Evolutionary conservation across 2,329 filamentous ascomycete species (phyloP).

Genomic region (Esteya vermicola): DNA sequence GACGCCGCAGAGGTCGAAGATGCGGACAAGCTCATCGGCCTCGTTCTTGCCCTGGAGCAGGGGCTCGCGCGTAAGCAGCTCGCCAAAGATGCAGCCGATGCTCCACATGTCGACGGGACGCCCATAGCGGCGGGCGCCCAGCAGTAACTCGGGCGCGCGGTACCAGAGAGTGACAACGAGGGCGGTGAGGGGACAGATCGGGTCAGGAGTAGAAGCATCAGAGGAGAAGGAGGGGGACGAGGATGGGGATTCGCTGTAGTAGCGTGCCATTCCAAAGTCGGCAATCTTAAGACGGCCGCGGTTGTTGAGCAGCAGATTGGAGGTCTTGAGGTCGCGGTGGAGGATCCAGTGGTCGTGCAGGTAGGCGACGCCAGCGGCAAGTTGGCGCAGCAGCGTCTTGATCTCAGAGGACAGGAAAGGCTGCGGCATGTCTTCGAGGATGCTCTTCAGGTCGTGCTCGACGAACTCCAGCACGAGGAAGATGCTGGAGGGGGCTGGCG

Average conservation of each 20-base stretch:
- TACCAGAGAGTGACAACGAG: constrained; percentile 98
- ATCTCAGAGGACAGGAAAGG: constrained; percentile 86
- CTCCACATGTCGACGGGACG: constrained; percentile 86
- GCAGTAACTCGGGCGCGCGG: constrained; percentile 75
- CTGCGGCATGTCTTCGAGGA: constrained; percentile 88
- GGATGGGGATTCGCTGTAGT: constrained; percentile 44
- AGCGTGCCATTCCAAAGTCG: constrained; percentile 95
- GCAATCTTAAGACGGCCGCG: constrained; percentile 89
- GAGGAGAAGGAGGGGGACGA: constrained; percentile 32
- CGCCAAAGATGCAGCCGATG: constrained; percentile 88
- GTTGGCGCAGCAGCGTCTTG: constrained; percentile 77
- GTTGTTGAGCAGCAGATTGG: constrained; percentile 89
- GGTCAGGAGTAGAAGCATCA: too few species aligned
- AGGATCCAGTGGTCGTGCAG: constrained; percentile 85
- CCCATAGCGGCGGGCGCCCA: constrained; percentile 65
- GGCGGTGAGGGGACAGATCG: constrained; percentile 59
- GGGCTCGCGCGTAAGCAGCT: constrained; percentile 71
- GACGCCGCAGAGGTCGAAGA: constrained; percentile 80
- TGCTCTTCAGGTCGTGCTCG: constrained; percentile 88
- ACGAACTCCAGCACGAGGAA: constrained; percentile 95
- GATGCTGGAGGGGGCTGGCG: constrained; percentile 39
- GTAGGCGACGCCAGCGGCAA: constrained; percentile 67
- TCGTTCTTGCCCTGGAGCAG: constrained; percentile 83
- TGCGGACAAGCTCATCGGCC: constrained; percentile 74
- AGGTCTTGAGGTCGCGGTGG: constrained; percentile 86